Base-by-base conservation (phyloP, 495 filamentous ascomycete species). In the Diplogelasinospora grovesii region DNA sequence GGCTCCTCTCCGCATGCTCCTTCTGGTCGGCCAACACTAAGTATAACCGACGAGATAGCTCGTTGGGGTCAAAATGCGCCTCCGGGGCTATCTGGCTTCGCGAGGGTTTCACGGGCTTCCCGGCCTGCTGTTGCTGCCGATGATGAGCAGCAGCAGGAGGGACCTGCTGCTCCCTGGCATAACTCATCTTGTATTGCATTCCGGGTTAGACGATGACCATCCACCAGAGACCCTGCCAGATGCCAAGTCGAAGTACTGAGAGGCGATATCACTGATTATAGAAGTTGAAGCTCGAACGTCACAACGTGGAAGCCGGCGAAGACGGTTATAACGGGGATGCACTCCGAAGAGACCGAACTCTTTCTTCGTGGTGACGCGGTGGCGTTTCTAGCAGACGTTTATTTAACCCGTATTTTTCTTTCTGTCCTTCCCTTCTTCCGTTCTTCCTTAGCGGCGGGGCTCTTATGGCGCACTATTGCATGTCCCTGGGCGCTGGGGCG, bases 11-110 rank as follows among this genome's bases (percentile, higher is more conserved):
- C 1, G 36, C 45, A 8, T 50, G 43, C 1, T 61, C 60, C 28
- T 62, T 63, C 30, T 64, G 63, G 31, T 73, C 65, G 16, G 63
- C 68, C 22, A 69, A 55, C 5, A 69, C 60, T 8, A 64, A 20
- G 38, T 69, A 53, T 10, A 77, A 57, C 1, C 71, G 64, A 8
- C 62, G 56, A 16, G 60, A 60, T 22, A 77, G 53, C 24, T 77
- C 74, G 23, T 70, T 66, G 0, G 72, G 56, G 34, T 77, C 71
- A 33, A 76, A 66, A 13, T 69, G 57, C n/a, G 22, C 67, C 64
- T 39, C 66, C 60, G n/a, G 40, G 31, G 10, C 22, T 31, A 4
- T 37, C 25, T 25, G 41, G 39, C 22, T 42, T 48, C 29, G 6
- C 4, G 28, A 3, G n/a, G 3, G 15, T 22, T 21, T 34, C 37